Evolutionary conservation across 2,329 filamentous ascomycete genomes (phyloP), one percentile per base, ranked within the genome.

Genomic region (Colletotrichum filicis): DNA sequence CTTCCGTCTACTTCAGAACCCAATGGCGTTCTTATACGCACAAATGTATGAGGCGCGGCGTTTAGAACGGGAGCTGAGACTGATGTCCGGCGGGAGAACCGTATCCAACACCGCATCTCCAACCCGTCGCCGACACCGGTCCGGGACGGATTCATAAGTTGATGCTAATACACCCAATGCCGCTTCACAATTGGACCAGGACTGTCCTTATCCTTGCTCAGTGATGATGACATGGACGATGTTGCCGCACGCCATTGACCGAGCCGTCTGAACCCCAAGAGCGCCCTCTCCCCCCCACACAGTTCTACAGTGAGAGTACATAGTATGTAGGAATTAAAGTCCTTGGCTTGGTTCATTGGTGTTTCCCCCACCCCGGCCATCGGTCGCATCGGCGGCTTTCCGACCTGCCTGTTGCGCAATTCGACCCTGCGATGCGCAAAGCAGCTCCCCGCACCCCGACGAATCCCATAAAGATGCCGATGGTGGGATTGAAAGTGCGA

Each of bases 321-420:
- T n/a, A 7, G 37, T 42, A 26, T 1, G 1, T 26, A 19, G 5
- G 37, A 42, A 42, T 16, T 19, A 16, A 42, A 16, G 37, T 16
- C 14, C 37, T 42, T 16, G 12, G 37, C 37, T 42, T 19, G 35
- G 35, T 37, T 37, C 35, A 19, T 19, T 16, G 16, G 14, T 42
- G 37, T 42, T 6, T 14, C 14, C 42, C 42, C 42, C 42, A 49
- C 42, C 42, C 42, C 42, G 16, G 42, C 42, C 42, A 46, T 52
- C 49, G 46, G 61, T 61, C 68, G 65, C 65, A 63, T 63, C 69
- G 66, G 70, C 66, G 59, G 53, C 46, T 56, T 61, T 66, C 61
- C 61, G 71, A 71, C 66, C 71, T 71, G 55, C 66, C 71, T 57
- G 60, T 73, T 73, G 71, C 71, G 71, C 71, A 46, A 70, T 73